These are phyloP conservation scores for Talaromyces sp. DNA, from an alignment of 2,329 filamentous ascomycete genomes.

Conservation along the genomic window DNA sequence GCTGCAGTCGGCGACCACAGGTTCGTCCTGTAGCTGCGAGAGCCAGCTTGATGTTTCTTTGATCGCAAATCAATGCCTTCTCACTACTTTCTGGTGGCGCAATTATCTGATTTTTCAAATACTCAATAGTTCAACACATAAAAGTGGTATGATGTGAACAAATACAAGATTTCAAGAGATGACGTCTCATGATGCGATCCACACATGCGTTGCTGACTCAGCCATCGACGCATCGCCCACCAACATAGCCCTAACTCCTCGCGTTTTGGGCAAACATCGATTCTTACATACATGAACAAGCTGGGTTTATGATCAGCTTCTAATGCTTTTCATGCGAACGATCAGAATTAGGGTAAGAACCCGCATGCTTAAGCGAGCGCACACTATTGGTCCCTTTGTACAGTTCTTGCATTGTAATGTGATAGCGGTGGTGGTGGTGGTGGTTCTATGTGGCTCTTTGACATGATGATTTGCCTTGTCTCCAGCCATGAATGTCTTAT, in stretches of 20 bases:
- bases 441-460: background rate
- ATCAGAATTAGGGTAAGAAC: background rate
- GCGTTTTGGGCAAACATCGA: background rate
- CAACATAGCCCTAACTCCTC: conserved; percentile 7
- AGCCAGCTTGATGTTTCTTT: conserved; percentile 10
- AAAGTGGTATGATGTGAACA: background rate
- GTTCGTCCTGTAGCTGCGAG: conserved; percentile 1
- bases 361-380: background rate
- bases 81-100: background rate
- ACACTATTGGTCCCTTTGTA: background rate
- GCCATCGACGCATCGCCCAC: background rate
- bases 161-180: background rate
- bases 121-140: background rate
- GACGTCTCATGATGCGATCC: conserved; percentile 3
- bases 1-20: conserved; percentile 14
- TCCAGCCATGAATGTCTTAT: background rate
- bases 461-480: background rate
- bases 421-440: background rate
- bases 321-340: background rate
- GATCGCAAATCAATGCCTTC: background rate
- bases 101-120: background rate
- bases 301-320: background rate
- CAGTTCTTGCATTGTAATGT: background rate
- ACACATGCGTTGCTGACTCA: background rate
- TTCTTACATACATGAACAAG: background rate